These are phyloP conservation scores for Incumbomyces lentus DNA, from an alignment of 2,329 filamentous ascomycete genomes.

Conservation along the genomic window DNA sequence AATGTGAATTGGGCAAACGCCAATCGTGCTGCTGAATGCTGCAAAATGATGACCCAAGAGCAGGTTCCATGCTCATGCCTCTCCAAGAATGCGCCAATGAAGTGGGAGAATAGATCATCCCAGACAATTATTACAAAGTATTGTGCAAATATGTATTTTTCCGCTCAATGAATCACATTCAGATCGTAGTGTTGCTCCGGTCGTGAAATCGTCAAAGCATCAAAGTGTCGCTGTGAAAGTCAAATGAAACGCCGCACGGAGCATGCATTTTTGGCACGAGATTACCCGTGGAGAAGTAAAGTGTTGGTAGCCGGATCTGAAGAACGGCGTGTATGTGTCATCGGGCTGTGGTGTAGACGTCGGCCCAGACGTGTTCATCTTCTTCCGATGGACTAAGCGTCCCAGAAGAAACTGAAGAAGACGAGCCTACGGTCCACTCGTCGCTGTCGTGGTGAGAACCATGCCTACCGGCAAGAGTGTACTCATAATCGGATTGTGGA, in stretches of 20 bases:
- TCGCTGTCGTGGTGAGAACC: conserved; percentile 59
- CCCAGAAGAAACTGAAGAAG: conserved; percentile 60
- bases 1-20: not conserved
- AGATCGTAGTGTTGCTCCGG: not conserved
- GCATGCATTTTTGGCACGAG: too few species aligned
- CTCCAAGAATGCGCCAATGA: not conserved
- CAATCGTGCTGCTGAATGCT: not conserved
- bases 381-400: conserved; percentile 54
- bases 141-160: not conserved
- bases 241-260: not conserved
- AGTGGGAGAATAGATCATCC: not conserved
- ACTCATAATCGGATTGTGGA: conserved; percentile 40
- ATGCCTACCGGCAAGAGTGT: conserved; percentile 47
- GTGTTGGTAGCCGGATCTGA: conserved; percentile 18
- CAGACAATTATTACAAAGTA: not conserved
- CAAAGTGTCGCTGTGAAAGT: conserved; percentile 16
- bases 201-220: conserved; percentile 14
- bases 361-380: conserved; percentile 34
- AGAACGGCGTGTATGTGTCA: not conserved
- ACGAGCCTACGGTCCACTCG: conserved; percentile 83
- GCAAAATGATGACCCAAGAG: not conserved
- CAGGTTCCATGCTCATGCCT: not conserved
- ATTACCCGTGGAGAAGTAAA: not conserved
- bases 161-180: not conserved
- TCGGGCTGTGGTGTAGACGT: conserved; percentile 12